A percentile compares a stretch with the other conserved stretches of the same genome.
These are phyloP conservation scores for Trichophyton equinum DNA, from an alignment of 2,329 filamentous ascomycete species.

Conservation along the genomic window DNA sequence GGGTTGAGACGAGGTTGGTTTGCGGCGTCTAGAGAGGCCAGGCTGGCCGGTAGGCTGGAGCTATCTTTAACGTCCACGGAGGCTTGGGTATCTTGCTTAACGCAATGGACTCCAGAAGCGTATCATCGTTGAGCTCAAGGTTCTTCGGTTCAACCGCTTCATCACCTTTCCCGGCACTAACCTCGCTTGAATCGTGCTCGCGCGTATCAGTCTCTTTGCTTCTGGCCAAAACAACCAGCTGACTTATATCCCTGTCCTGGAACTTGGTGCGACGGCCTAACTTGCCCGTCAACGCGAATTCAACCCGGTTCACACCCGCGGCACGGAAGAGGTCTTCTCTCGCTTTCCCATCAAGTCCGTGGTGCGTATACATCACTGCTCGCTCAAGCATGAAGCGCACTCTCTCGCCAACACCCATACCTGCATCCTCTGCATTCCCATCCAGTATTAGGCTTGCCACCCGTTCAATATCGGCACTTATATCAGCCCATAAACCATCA, in stretches of 20 bases:
- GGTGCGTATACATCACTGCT: conserved; percentile 69
- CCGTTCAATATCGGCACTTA: conserved; percentile 19
- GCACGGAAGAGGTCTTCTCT: conserved; percentile 58
- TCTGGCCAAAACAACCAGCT: conserved; percentile 80
- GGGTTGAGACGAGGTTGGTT: conserved; percentile 70
- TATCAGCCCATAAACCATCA: conserved; percentile 35
- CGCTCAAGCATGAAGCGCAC: conserved; percentile 62
- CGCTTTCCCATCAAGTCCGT: conserved; percentile 68
- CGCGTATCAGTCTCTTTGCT: conserved; percentile 36
- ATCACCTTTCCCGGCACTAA: conserved; percentile 1
- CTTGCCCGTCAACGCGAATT: conserved; percentile 72
- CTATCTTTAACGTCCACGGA: conserved; percentile 30
- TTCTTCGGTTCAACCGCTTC: conserved; percentile 43
- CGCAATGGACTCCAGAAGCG: conserved; percentile 72
- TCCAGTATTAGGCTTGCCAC: conserved; percentile 15
- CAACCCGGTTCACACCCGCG: conserved; percentile 53
- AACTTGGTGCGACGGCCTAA: conserved; percentile 53
- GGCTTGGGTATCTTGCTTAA: conserved; percentile 43
- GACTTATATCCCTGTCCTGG: conserved; percentile 47
- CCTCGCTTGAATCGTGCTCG: too few species aligned
- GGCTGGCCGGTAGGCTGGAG: conserved; percentile 44
- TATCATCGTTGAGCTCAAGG: conserved; percentile 79
- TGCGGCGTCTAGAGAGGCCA: conserved; percentile 59
- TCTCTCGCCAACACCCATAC: conserved; percentile 38
- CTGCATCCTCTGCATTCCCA: conserved; percentile 11